These are phyloP conservation scores for Leucocoprinus leucothites DNA, from an alignment of 768 basidiomycete genomes.

Conservation along the genomic window DNA sequence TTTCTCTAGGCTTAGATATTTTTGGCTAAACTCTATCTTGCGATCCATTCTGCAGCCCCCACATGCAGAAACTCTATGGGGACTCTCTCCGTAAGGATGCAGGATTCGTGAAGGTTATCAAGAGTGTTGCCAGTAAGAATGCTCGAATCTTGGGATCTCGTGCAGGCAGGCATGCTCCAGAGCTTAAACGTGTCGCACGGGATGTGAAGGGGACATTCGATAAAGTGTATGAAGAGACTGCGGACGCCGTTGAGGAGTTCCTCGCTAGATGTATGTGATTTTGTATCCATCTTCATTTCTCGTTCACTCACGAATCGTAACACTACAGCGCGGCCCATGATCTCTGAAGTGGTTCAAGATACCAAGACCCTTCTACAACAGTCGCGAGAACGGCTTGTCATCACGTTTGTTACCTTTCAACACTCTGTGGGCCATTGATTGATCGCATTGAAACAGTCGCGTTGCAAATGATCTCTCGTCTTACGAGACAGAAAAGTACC, in stretches of 20 bases:
- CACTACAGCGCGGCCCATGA: slow-evolving; percentile 71
- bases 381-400: slow-evolving; percentile 85
- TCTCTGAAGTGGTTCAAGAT: slow-evolving; percentile 89
- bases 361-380: slow-evolving; percentile 90
- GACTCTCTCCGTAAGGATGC: slow-evolving; percentile 92
- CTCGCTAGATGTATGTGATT: slow-evolving; percentile 73
- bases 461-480: slow-evolving; percentile 79
- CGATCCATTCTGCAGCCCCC: slow-evolving; percentile 66
- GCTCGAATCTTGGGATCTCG: slow-evolving; percentile 70
- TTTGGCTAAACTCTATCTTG: background rate
- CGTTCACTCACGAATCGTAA: slow-evolving; percentile 4
- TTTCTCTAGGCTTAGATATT: background rate
- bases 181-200: slow-evolving; percentile 72
- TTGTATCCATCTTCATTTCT: slow-evolving; percentile 10
- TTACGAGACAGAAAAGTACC: slow-evolving; percentile 81
- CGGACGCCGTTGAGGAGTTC: slow-evolving; percentile 92
- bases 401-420: slow-evolving; percentile 60
- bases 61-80: slow-evolving; percentile 96
- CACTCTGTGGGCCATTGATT: slow-evolving; percentile 3
- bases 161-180: slow-evolving; percentile 79
- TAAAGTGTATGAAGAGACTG: slow-evolving; percentile 93
- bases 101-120: slow-evolving; percentile 97
- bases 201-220: slow-evolving; percentile 95
- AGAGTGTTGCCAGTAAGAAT: slow-evolving; percentile 84
- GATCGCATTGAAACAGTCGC: slow-evolving; percentile 42